A percentile compares a stretch with the other conserved stretches of the same genome.
Evolutionary conservation across 306 rosid species (phyloP).

Genomic region (Trichosanthes truncata): DNA sequence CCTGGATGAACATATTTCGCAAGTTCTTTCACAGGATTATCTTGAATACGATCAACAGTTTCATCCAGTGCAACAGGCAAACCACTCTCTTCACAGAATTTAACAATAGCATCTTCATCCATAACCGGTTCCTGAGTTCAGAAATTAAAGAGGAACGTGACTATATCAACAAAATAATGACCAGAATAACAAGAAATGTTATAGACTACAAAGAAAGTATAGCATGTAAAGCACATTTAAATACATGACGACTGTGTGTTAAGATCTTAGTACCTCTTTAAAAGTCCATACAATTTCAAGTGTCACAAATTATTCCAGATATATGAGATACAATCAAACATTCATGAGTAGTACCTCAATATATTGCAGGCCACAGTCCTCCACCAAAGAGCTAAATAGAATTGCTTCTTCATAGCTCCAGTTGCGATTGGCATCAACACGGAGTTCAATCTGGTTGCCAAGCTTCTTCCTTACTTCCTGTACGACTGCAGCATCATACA

Average conservation of each 20-base stretch:
- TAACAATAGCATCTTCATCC: conserved; percentile 60
- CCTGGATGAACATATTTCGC: conserved; percentile 69
- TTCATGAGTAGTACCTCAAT: conserved; percentile 51
- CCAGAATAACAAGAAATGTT: conserved; percentile 7
- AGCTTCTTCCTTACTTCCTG: conserved; percentile 73
- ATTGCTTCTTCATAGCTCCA: conserved; percentile 92
- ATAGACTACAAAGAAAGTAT: not conserved
- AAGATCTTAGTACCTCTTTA: not conserved
- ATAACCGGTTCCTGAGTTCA: conserved; percentile 75
- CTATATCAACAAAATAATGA: not conserved
- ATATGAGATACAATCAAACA: not conserved
- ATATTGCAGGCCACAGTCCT: conserved; percentile 73
- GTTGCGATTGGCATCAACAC: conserved; percentile 80
- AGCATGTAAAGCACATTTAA: not conserved
- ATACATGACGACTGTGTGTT: not conserved
- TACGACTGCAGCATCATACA: conserved; percentile 55
- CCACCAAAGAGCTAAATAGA: conserved; percentile 58
- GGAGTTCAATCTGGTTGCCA: conserved; percentile 55
- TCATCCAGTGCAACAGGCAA: conserved; percentile 88
- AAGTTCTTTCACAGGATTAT: conserved; percentile 49
- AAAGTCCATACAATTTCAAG: not conserved
- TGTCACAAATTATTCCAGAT: not conserved
- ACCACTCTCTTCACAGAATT: conserved; percentile 78
- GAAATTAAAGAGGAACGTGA: conserved; percentile 8
- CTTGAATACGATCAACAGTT: conserved; percentile 55